A percentile compares a stretch with the other conserved stretches of the same genome.
phyloP scores from a whole-genome alignment of 192 early-diverging fungal genomes.

The Gonapodya sp. region DNA sequence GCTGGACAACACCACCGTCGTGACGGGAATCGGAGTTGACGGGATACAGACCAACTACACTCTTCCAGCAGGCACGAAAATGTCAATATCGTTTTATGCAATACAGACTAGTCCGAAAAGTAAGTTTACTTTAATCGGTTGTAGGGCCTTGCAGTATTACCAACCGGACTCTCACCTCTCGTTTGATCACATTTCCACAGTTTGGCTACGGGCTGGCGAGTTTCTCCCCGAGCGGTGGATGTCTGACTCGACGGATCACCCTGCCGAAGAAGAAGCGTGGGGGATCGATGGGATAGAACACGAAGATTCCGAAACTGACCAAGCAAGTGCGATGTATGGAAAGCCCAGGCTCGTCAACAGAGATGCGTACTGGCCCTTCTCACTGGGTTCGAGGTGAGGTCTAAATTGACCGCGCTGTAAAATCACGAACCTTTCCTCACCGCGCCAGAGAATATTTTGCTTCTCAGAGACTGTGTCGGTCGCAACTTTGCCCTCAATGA shows the following conservation, averaged over 20 bases:
- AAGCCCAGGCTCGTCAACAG: slow-evolving; percentile 1
- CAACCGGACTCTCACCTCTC: no score
- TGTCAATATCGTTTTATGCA: background rate
- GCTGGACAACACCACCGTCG: background rate
- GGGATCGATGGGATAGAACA: background rate
- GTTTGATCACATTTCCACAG: no score
- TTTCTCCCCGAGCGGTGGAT: background rate
- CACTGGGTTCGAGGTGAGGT: slow-evolving; percentile 4
- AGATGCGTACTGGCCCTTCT: slow-evolving; percentile 5
- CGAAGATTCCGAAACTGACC: background rate
- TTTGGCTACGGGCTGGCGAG: background rate
- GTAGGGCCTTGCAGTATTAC: no score
- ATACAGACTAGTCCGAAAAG: background rate
- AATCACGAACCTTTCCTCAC: no score
- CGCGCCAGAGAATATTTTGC: no score
- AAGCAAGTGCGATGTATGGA: background rate
- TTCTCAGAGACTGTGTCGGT: background rate
- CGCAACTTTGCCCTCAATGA: slow-evolving; percentile 6
- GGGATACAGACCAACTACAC: background rate
- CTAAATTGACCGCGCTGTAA: no score
- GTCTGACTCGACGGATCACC: background rate
- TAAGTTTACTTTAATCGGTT: no score
- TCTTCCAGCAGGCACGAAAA: background rate
- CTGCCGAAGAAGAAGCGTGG: background rate
- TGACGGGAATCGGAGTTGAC: background rate